Conservation (phyloP, 1,139 yeast species). For the Candida pseudoviswanathii region DNA sequence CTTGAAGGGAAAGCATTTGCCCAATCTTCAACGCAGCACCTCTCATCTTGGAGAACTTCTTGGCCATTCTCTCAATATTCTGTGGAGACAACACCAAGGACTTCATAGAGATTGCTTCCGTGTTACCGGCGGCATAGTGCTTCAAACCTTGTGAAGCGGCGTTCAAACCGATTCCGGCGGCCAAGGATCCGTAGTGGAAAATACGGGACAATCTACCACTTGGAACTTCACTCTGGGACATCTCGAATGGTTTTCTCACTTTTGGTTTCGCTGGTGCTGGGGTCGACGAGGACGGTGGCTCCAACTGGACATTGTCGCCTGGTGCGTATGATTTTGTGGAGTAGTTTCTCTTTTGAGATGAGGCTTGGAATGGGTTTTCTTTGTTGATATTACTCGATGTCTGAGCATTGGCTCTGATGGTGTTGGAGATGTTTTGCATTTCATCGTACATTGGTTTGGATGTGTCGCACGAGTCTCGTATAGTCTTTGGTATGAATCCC, state of each 20-base stretch:
- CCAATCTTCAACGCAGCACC: constrained; percentile 98
- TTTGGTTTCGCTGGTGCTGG: constrained; percentile 26
- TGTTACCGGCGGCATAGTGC: constrained; percentile 56
- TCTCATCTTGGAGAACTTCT: constrained; percentile 88
- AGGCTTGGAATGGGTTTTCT: constrained; percentile 11
- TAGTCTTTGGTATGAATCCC: constrained; percentile 21
- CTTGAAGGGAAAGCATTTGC: constrained; percentile 94
- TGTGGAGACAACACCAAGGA: constrained; percentile 74
- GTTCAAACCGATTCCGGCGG: constrained; percentile 88
- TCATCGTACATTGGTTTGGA: constrained; percentile 29
- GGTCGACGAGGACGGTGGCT: constrained; percentile 7
- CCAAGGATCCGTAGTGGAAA: constrained; percentile 90
- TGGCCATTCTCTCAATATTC: constrained; percentile 86
- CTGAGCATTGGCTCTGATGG: constrained; percentile 18
- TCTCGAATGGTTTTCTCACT: constrained; percentile 32
- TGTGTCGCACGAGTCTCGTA: constrained; percentile 24
- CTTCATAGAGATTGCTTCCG: constrained; percentile 48
- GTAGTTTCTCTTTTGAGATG: constrained; percentile 15
- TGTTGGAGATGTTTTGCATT: constrained; percentile 25
- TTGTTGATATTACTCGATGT: background rate
- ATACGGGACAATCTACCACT: constrained; percentile 81
- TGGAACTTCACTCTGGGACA: constrained; percentile 78
- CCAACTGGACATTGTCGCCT: constrained; percentile 12
- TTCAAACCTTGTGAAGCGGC: constrained; percentile 79
- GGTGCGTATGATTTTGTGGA: constrained; percentile 17